A percentile compares a stretch with the other conserved stretches of the same genome.
Evolutionary conservation across 805 yeast species (phyloP).

Genomic region (Candida maltosa): DNA sequence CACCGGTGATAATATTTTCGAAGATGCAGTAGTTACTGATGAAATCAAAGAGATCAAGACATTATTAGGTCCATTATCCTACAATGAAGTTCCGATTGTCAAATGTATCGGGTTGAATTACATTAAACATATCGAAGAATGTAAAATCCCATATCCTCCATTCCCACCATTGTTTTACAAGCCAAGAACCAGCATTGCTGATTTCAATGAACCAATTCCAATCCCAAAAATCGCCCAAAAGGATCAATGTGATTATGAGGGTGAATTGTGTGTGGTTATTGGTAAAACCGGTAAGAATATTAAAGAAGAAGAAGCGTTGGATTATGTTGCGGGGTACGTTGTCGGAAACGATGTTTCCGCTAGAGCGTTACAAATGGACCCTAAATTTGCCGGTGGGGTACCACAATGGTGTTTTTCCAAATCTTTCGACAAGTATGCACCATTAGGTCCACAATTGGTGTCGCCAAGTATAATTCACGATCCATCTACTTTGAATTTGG

Average conservation of each 20-base stretch:
- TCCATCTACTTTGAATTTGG: conserved; percentile 67
- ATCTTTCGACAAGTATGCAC: conserved; percentile 56
- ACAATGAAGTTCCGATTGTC: conserved; percentile 21
- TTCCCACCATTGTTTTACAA: conserved; percentile 92
- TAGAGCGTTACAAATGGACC: conserved; percentile 81
- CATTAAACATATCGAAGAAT: conserved; percentile 91
- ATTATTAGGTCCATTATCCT: conserved; percentile 13
- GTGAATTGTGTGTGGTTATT: conserved; percentile 81
- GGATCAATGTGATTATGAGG: conserved; percentile 86
- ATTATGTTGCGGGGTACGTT: conserved; percentile 81
- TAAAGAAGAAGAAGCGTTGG: conserved; percentile 65
- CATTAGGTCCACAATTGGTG: conserved; percentile 54
- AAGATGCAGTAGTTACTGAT: conserved; percentile 31
- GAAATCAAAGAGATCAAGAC: conserved; percentile 16
- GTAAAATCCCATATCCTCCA: conserved; percentile 75
- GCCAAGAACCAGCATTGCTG: conserved; percentile 75
- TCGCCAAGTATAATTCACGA: conserved; percentile 49
- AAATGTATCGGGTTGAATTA: conserved; percentile 94
- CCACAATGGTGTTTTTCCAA: conserved; percentile 53
- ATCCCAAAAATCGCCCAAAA: conserved; percentile 84
- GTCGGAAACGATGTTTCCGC: conserved; percentile 94
- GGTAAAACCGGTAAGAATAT: conserved; percentile 62
- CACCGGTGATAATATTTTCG: conserved; percentile 43
- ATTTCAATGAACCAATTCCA: conserved; percentile 58
- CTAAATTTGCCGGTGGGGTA: conserved; percentile 34